Conservation (phyloP, 139 green algal species). For the Asterochloris sp. region DNA sequence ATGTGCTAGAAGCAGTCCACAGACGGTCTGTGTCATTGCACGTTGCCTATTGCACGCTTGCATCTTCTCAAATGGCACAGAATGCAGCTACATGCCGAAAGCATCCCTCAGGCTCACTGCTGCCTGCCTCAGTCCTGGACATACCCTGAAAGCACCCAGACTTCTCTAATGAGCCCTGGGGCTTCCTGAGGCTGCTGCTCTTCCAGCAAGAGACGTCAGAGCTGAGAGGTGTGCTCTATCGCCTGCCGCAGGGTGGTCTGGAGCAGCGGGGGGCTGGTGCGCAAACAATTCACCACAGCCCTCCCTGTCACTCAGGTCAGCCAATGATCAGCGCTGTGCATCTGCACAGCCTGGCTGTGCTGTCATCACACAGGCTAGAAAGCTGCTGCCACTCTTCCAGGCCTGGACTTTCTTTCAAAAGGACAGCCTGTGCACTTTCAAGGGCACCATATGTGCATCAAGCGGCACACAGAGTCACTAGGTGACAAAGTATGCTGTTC, state of each 20-base stretch:
- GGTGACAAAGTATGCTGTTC: no score
- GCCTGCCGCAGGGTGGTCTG: constrained; percentile 37
- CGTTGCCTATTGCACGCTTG: constrained; percentile 40
- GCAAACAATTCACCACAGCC: constrained; percentile 39
- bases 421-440: no score
- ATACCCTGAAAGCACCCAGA: no score
- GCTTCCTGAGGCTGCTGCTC: no score
- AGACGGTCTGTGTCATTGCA: not conserved
- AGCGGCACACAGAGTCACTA: no score
- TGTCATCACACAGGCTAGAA: no score
- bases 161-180: no score
- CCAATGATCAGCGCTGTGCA: not conserved
- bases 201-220: not conserved
- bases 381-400: no score
- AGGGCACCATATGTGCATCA: no score
- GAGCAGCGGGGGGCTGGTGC: constrained; percentile 30
- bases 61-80: constrained; percentile 8
- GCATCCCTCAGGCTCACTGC: not conserved
- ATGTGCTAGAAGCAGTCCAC: not conserved
- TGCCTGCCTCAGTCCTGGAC: no score
- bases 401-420: no score
- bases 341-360: no score
- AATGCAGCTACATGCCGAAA: constrained; percentile 10
- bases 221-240: not conserved
- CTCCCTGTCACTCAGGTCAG: constrained; percentile 10